Percentiles rank a stretch among this genome's conserved stretches.
phyloP scores from a whole-genome alignment of 306 rosid species.

The Corylus avellana region DNA sequence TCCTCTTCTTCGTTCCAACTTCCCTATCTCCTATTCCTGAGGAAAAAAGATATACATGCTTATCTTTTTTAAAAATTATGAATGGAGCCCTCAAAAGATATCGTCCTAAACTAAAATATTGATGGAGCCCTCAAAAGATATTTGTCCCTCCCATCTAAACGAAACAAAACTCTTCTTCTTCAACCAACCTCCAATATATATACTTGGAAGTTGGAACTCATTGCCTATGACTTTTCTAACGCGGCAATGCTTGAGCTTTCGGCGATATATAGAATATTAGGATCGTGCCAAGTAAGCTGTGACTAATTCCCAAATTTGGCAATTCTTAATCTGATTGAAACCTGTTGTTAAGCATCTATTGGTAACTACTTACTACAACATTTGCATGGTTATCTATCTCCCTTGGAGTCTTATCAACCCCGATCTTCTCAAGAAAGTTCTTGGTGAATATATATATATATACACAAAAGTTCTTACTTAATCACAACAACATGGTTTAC shows the following conservation, averaged over 20 bases:
- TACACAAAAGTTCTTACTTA: too few species aligned
- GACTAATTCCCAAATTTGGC: neutral
- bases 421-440: neutral
- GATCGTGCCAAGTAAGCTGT: neutral
- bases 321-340: neutral
- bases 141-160: neutral
- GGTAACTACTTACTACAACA: neutral
- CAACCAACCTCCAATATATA: neutral
- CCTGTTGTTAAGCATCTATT: neutral
- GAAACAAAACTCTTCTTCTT: too few species aligned
- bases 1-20: neutral
- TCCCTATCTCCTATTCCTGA: neutral
- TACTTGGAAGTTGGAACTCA: neutral
- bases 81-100: neutral
- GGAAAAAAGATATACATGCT: too few species aligned
- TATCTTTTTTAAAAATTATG: too few species aligned
- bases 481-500: too few species aligned
- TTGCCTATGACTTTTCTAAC: neutral
- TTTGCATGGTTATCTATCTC: neutral
- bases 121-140: constrained; percentile 1
- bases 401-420: neutral
- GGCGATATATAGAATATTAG: neutral
- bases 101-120: neutral
- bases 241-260: neutral
- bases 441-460: too few species aligned